Evolutionary conservation across 768 basidiomycete species (phyloP), one percentile per base, ranked within the genome.

Genomic region (Podaxis carcinomalis): DNA sequence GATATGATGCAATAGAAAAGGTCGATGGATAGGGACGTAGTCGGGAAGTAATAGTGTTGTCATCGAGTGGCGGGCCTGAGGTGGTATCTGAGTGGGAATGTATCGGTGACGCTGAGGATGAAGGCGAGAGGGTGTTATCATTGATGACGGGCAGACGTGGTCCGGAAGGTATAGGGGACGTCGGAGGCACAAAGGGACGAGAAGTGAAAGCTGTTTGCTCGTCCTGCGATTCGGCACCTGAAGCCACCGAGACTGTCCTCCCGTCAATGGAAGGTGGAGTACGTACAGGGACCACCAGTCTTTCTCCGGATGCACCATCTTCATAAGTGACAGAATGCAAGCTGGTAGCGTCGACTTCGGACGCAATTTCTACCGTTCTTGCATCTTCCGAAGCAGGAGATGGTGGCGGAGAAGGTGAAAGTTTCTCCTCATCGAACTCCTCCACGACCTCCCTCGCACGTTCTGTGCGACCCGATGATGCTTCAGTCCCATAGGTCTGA

Each of bases 341-440:
- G 27, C 57, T 59, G 16, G 25, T 39, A 32, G 39, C 57, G 25
- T 73, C 72, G n/a, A 61, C 51, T 59, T 72, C 71, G 16, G 71
- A 73, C 13, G 65, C 70, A 32, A 78, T 78, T 55, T 75, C 73
- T 6, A 79, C 76, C 4, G 76, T 77, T 14, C 64, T 70, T 44
- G 77, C 72, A 14, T 74, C 77, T 56, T 80, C 80, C 25, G 70
- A 70, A 1, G 59, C 65, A 36, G 65, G 60, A 37, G 70, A 71
- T 40, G 65, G 57, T 1, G 67, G 65, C 14, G 68, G 65, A 27
- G 68, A 68, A n/a, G 65, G 63, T 1, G 63, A 67, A 57, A 69
- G 66, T 37, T 68, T 54, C n/a, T 60, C 57, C 0, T 62, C 61
- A 2, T 64, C 63, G 16, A 57, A 47, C 27, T 68, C 69, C 23